Conservation (phyloP, 805 yeast genomes). For the Saturnispora saitoi region DNA sequence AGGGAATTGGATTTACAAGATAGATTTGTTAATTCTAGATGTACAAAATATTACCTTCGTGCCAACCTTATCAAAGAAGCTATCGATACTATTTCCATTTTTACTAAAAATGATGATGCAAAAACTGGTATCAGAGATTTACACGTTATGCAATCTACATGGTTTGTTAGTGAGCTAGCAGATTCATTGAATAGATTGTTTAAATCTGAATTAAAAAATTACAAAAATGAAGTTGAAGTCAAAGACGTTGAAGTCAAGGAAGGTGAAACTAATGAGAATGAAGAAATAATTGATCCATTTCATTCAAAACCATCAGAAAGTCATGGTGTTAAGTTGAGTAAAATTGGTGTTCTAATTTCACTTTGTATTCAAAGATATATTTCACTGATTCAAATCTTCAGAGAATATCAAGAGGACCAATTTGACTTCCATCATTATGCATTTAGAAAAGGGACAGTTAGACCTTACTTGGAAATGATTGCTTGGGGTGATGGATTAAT, state of each 20-base stretch:
- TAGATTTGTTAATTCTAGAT: conserved; percentile 80
- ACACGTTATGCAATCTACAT: conserved; percentile 82
- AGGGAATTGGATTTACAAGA: conserved; percentile 79
- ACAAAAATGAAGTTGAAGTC: conserved; percentile 6
- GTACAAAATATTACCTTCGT: conserved; percentile 75
- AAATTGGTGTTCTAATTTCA: conserved; percentile 38
- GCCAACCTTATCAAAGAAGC: conserved; percentile 71
- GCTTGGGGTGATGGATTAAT: conserved; percentile 76
- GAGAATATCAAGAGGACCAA: conserved; percentile 73
- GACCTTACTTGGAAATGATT: conserved; percentile 69
- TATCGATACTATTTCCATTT: conserved; percentile 60
- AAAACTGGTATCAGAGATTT: conserved; percentile 82
- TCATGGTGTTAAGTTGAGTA: conserved; percentile 31
- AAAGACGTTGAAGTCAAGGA: conserved; percentile 18
- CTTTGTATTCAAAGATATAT: conserved; percentile 72
- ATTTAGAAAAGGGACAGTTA: conserved; percentile 81
- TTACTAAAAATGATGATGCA: conserved; percentile 77
- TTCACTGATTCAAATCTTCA: conserved; percentile 58
- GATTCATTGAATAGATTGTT: conserved; percentile 67
- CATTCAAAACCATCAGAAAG: background rate
- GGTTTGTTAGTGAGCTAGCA: conserved; percentile 82
- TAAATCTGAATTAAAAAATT: conserved; percentile 23
- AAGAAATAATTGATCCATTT: conserved; percentile 27
- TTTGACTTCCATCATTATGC: conserved; percentile 92
- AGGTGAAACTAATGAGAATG: conserved; percentile 24